A percentile compares a stretch with the other conserved stretches of the same genome.
These are phyloP conservation scores for Saccharomycopsis selenospora DNA, from an alignment of 805 yeast genomes.

Conservation along the genomic window DNA sequence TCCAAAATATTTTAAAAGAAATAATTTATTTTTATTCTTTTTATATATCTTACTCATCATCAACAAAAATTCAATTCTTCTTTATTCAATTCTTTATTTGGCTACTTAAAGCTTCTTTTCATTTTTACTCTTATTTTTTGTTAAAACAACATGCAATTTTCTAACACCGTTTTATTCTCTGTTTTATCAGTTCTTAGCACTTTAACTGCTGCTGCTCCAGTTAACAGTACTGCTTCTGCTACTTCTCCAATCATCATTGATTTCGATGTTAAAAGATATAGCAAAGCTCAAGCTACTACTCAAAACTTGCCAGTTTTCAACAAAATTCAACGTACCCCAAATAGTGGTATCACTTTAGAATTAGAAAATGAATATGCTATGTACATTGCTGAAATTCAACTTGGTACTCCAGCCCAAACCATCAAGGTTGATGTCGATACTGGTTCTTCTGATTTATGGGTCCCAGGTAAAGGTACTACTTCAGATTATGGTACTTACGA, in stretches of 20 bases:
- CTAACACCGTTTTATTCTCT: conserved; percentile 13
- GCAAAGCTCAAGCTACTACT: neutral
- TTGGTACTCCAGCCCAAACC: conserved; percentile 26
- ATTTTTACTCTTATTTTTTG: too few relatives aligned
- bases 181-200: conserved; percentile 10
- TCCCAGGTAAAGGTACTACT: conserved; percentile 17
- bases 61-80: too few relatives aligned
- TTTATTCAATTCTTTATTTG: too few relatives aligned
- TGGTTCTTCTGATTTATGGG: conserved; percentile 31
- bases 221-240: conserved; percentile 4
- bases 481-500: conserved; percentile 33
- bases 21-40: too few relatives aligned
- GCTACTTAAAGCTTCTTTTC: too few relatives aligned
- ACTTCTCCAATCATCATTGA: conserved; percentile 10
- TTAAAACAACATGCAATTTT: conserved; percentile 19
- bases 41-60: too few relatives aligned
- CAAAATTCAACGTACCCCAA: neutral
- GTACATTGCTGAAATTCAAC: conserved; percentile 26
- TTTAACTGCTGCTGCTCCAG: conserved; percentile 19
- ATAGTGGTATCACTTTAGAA: conserved; percentile 7
- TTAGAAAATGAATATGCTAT: conserved; percentile 15
- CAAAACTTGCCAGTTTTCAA: neutral
- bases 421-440: conserved; percentile 27
- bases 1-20: too few relatives aligned
- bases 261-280: conserved; percentile 12